Evolutionary conservation across 176 grass and related monocot genomes (phyloP).

Genomic region (Ampelocalamus luodianensis): DNA sequence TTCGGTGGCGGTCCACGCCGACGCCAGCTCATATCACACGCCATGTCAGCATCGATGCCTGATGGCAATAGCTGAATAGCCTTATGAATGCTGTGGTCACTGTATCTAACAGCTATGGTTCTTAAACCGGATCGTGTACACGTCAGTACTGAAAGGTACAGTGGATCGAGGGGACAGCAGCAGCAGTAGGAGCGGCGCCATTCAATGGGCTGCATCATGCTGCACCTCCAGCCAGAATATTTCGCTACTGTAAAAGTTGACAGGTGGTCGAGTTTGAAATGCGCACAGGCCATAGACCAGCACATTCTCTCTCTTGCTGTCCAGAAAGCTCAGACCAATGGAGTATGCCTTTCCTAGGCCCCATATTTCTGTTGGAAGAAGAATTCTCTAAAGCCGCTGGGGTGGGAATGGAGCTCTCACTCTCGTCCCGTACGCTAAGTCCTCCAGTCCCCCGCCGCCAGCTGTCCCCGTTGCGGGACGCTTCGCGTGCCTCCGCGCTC

Average conservation of each 20-base stretch:
- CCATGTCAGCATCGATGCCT: not conserved
- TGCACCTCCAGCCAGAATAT: not conserved
- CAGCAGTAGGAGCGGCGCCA: not conserved
- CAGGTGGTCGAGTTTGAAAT: not conserved
- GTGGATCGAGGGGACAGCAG: not conserved
- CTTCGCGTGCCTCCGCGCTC: no score
- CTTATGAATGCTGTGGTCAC: not conserved
- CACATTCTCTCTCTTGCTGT: not conserved
- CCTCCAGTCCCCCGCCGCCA: no score
- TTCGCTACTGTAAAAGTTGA: not conserved
- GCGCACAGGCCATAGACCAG: not conserved
- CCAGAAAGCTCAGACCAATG: not conserved
- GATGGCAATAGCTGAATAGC: not conserved
- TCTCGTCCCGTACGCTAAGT: no score
- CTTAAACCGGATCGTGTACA: not conserved
- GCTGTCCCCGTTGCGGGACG: no score
- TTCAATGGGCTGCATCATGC: conserved; percentile 1
- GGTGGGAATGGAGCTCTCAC: no score
- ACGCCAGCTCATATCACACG: not conserved
- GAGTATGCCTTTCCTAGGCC: not conserved
- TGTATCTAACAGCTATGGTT: not conserved
- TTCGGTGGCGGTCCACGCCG: not conserved
- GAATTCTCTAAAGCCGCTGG: not conserved
- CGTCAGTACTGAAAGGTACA: not conserved
- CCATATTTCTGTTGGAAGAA: not conserved